Evolutionary conservation across 2,329 filamentous ascomycete genomes (phyloP).

Genomic region (Pseudophaeomoniella oleicola): DNA sequence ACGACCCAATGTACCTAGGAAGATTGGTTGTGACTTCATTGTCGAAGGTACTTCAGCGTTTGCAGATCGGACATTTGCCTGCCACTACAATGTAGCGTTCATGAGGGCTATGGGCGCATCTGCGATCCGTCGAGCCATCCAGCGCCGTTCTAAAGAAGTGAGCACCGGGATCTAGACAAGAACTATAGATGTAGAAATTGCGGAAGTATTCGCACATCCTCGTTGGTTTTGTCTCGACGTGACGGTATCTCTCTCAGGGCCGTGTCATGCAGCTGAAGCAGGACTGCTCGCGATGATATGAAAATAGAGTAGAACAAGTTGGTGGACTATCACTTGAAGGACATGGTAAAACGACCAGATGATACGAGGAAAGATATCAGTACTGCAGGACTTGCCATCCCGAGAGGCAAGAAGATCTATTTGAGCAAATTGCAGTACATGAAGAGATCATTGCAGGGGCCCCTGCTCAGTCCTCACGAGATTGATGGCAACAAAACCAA

Average conservation of each 20-base stretch:
- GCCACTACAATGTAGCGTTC: conserved; percentile 59
- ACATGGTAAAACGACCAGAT: neutral
- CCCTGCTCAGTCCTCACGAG: neutral
- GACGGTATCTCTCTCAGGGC: neutral
- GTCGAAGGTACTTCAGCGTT: too few species aligned
- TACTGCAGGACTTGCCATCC: too few species aligned
- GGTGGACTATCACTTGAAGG: neutral
- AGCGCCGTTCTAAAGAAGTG: conserved; percentile 59
- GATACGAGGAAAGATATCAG: neutral
- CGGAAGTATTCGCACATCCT: conserved; percentile 24
- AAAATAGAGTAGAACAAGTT: neutral
- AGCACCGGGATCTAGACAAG: conserved; percentile 51
- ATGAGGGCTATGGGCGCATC: conserved; percentile 52
- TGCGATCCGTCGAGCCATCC: conserved; percentile 46
- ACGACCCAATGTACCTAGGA: too few species aligned
- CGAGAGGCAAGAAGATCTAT: too few species aligned
- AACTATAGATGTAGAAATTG: conserved; percentile 64
- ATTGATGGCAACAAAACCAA: neutral
- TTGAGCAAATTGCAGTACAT: too few species aligned
- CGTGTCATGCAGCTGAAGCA: neutral
- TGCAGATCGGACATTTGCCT: conserved; percentile 45
- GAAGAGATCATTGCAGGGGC: neutral
- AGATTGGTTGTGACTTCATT: too few species aligned
- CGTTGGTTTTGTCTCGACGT: neutral
- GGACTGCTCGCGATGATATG: neutral